A percentile compares a stretch with the other conserved stretches of the same genome.
phyloP scores from a whole-genome alignment of 129 eudicot species.

The Lactuca saligna region DNA sequence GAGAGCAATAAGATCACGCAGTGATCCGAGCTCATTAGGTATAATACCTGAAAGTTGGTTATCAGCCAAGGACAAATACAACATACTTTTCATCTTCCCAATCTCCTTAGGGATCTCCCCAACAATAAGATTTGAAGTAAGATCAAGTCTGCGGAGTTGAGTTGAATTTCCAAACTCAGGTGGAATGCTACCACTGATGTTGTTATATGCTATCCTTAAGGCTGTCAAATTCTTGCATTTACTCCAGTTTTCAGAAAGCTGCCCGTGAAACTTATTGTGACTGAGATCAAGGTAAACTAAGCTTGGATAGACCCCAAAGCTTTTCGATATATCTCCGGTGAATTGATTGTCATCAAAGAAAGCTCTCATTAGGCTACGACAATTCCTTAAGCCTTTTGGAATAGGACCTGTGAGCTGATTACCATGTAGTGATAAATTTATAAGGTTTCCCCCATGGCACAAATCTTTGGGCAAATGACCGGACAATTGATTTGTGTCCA shows the following conservation, averaged over 20 bases:
- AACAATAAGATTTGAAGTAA: slow-evolving; percentile 27
- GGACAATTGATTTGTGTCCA: too few species aligned
- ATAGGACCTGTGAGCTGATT: too few species aligned
- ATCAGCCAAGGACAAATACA: neutral
- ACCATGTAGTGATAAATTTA: too few species aligned
- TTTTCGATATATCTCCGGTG: slow-evolving; percentile 31
- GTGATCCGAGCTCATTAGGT: too few species aligned
- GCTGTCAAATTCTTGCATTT: neutral
- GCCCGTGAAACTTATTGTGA: slow-evolving; percentile 29
- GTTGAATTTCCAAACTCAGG: too few species aligned
- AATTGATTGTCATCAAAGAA: slow-evolving; percentile 22
- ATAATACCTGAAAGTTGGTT: too few species aligned
- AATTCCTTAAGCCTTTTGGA: neutral
- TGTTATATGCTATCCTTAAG: slow-evolving; percentile 19
- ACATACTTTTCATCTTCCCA: slow-evolving; percentile 7
- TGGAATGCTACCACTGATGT: slow-evolving; percentile 17
- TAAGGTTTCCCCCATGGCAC: too few species aligned
- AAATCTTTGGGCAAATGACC: slow-evolving; percentile 23
- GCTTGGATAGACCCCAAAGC: slow-evolving; percentile 36
- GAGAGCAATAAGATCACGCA: too few species aligned
- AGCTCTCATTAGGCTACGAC: slow-evolving; percentile 26
- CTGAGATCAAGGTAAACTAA: slow-evolving; percentile 18
- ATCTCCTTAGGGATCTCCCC: neutral
- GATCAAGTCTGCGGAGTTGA: too few species aligned
- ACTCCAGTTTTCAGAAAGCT: slow-evolving; percentile 29